Base-by-base conservation (phyloP, 352 stramenopile genomes). In the Phytophthora crassamura region DNA sequence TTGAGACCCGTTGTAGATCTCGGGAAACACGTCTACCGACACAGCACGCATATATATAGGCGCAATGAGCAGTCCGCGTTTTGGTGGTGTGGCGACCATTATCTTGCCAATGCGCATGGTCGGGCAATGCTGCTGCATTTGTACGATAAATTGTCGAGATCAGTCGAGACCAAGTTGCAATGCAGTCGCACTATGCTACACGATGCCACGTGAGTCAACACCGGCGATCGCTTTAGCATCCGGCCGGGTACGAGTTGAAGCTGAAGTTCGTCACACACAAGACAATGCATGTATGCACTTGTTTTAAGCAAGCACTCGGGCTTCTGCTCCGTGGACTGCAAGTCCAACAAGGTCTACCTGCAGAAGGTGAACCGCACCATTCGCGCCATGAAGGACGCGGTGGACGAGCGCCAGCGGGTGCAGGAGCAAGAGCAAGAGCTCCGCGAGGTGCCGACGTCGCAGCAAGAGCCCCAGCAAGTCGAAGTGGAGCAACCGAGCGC, bases 291-390 rank as follows among this genome's bases (percentile, higher is more conserved):
- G n/a, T n/a, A n/a, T n/a, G n/a, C n/a, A n/a, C n/a, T n/a, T n/a
- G n/a, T n/a, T n/a, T 68, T 91, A n/a, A 94, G 85, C 43, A 78
- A 74, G 30, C 77, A 90, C 70, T 41, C 70, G 16, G 84, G 83
- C 67, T 94, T 83, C 60, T 95, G 87, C 79, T 95, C 87, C 7
- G 78, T 95, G 39, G 87, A 95, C 69, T 95, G 87, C 76, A 93
- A 95, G 75, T 93, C 85, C 47, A 95, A 95, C 75, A 86, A 82
- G 46, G 61, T 61, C 18, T 95, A 95, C 69, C 64, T 95, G 20
- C 69, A 85, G 46, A 91, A 91, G 72, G 84, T 95, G 2, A 91
- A 91, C 71, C 74, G 73, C 69, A 86, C 79, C 39, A 93, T 93
- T 63, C 80, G 78, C 62, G 84, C 82, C n/a, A 84, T 95, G 75